Base-by-base conservation (phyloP, 2,329 filamentous ascomycete genomes). In the Fusarium burgessii region DNA sequence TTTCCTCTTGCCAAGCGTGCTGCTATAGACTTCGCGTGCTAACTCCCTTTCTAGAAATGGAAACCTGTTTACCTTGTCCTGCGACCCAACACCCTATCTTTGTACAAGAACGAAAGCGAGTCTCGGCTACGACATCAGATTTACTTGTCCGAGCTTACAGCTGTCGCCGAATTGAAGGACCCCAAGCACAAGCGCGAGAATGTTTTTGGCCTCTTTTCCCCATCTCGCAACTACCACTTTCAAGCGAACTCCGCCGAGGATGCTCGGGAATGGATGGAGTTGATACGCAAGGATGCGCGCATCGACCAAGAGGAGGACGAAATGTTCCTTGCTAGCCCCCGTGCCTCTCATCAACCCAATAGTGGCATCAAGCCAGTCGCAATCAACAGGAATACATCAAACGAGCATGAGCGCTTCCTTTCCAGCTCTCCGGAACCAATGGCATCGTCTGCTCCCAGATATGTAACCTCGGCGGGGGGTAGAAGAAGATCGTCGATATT, bases 41-140 rank as follows among this genome's bases (percentile, higher is more conserved):
- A 60, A 78, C 62, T 25, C 36, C 35, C 15, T 49, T n/a, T 52
- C 47, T 18, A 97, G 90, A 91, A 92, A 69, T 99, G 96, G 96
- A 97, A 97, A 83, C 86, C 91, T 9, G 90, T 95, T 68, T 96
- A 93, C 82, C 86, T 98, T 43, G 96, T 99, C 42, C 88, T 99
- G 47, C 92, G 96, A 68, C 95, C 95, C 1, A 97, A 96, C 75
- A 89, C 93, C 23, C 88, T 99, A 36, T 98, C 93, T 55, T 91
- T 98, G 68, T 99, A 99, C 87, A 97, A 95, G 81, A 92, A 95
- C 78, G 90, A 93, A 75, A 93, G 95, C 75, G 95, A 98, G 82
- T 93, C 92, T 75, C 95, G 95, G 80, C 88, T 99, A 45, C 92
- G 93, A 56, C 92, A 97, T 77, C 95, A 97, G 78, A 90, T 99